These are phyloP conservation scores for Backusella luteola DNA, from an alignment of 192 early-diverging fungal genomes.

Conservation along the genomic window DNA sequence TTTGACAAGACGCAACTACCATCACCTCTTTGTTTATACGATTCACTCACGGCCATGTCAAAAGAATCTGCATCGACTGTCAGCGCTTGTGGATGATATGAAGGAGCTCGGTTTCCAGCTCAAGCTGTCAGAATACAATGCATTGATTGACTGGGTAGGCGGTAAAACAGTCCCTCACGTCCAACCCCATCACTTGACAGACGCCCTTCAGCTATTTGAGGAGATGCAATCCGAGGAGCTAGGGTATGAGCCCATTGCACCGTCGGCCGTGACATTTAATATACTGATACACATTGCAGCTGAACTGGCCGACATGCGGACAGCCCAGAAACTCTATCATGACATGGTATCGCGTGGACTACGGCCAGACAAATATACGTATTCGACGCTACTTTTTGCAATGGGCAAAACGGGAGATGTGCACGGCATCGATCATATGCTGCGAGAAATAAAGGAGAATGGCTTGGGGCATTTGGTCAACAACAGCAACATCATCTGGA, in stretches of 20 bases:
- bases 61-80: slow-evolving; percentile 30
- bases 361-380: slow-evolving; percentile 27
- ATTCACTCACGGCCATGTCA: slow-evolving; percentile 15
- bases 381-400: slow-evolving; percentile 24
- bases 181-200: slow-evolving; percentile 24
- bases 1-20: slow-evolving; percentile 27
- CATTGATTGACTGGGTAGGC: slow-evolving; percentile 34
- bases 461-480: slow-evolving; percentile 5
- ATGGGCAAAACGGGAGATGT: slow-evolving; percentile 28
- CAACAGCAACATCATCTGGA: slow-evolving; percentile 32
- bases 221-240: slow-evolving; percentile 20
- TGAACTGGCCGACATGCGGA: slow-evolving; percentile 22
- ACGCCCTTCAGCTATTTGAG: slow-evolving; percentile 31
- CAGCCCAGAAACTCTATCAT: slow-evolving; percentile 38
- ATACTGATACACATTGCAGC: slow-evolving; percentile 33
- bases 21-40: slow-evolving; percentile 22
- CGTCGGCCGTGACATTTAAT: slow-evolving; percentile 31
- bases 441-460: background rate
- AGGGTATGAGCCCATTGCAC: background rate
- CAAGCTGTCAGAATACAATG: slow-evolving; percentile 28
- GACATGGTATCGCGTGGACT: slow-evolving; percentile 29
- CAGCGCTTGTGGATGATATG: slow-evolving; percentile 32
- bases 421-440: slow-evolving; percentile 29
- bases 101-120: slow-evolving; percentile 17
- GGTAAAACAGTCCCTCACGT: slow-evolving; percentile 25